Evolutionary conservation across 2,329 filamentous ascomycete genomes (phyloP), one percentile per base, ranked within the genome.

Genomic region (Diaporthe nobilis): DNA sequence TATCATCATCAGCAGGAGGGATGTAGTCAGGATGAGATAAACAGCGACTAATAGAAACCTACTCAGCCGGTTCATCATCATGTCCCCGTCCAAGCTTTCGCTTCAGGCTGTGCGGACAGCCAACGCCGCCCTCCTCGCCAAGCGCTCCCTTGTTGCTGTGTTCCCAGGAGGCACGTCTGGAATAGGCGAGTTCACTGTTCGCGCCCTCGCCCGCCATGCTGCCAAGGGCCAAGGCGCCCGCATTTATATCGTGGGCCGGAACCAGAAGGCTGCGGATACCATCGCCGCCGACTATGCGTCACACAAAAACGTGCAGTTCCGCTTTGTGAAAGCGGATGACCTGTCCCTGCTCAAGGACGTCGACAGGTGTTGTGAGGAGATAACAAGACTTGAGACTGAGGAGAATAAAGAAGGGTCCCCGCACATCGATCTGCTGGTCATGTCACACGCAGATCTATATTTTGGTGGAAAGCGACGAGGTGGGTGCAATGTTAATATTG

Each of bases 351-450:
- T 28, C 13, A 31, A 63, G n/a, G 60, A 44, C n/a, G 60, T 44
- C 37, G 60, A 63, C 39, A 42, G 60, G n/a, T 63, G 60, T 10
- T 63, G 37, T 44, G 39, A 47, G n/a, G 60, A 44, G 13, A 63
- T 63, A 10, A 44, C 37, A 28, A n/a, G 22, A 4, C 60, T 63
- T 44, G n/a, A 63, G 60, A 5, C 7, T 3, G n/a, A 44, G 34
- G 60, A 44, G 39, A 44, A 15, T 12, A 17, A n/a, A n/a, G 57
- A 20, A 2, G 39, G 22, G 8, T 2, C n/a, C 22, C 60, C 60
- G 8, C 37, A 47, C 2, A 47, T 63, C 22, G 60, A 63, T 5
- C 25, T 63, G 3, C 60, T 63, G 39, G 60, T 63, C 39, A 63
- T 63, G 60, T 44, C 60, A 47, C 60, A 44, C 12, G 60, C 60